Conservation (phyloP, 768 basidiomycete species). For the Lentinula sp. region DNA sequence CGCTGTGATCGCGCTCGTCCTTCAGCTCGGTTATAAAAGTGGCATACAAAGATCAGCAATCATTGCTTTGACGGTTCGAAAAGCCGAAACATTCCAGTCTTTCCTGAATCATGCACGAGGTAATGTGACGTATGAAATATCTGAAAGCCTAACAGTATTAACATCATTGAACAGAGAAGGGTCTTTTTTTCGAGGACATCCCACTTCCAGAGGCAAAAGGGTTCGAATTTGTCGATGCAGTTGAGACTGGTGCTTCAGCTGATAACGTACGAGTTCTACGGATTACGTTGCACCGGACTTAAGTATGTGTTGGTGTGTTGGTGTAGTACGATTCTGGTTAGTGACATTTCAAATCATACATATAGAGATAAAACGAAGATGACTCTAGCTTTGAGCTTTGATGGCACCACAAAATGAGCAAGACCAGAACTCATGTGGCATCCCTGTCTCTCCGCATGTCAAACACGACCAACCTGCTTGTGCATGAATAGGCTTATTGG, state of each 20-base stretch:
- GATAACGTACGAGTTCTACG: neutral
- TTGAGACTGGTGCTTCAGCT: neutral
- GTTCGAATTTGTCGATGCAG: neutral
- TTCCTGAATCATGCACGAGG: constrained; percentile 28
- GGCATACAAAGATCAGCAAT: constrained; percentile 23
- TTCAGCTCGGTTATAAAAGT: constrained; percentile 20
- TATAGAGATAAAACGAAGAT: neutral
- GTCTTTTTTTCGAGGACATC: neutral
- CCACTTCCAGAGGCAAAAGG: neutral
- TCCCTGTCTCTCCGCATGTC: constrained; percentile 56
- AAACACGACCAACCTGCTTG: constrained; percentile 57
- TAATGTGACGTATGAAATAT: neutral
- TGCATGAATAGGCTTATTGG: constrained; percentile 26
- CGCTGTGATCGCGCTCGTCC: constrained; percentile 37
- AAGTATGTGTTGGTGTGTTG: neutral
- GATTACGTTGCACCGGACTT: neutral
- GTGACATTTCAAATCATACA: too few species aligned
- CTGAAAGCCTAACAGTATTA: neutral
- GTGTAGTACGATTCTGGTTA: neutral
- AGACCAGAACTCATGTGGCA: constrained; percentile 65
- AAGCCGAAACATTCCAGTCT: constrained; percentile 39
- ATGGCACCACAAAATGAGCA: constrained; percentile 69
- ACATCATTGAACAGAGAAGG: neutral
- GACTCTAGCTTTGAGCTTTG: constrained; percentile 31
- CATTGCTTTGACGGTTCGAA: constrained; percentile 53